Evolutionary conservation across 2,329 filamentous ascomycete genomes (phyloP), one percentile per base, ranked within the genome.

Genomic region (Coleophoma eucalyptorum): DNA sequence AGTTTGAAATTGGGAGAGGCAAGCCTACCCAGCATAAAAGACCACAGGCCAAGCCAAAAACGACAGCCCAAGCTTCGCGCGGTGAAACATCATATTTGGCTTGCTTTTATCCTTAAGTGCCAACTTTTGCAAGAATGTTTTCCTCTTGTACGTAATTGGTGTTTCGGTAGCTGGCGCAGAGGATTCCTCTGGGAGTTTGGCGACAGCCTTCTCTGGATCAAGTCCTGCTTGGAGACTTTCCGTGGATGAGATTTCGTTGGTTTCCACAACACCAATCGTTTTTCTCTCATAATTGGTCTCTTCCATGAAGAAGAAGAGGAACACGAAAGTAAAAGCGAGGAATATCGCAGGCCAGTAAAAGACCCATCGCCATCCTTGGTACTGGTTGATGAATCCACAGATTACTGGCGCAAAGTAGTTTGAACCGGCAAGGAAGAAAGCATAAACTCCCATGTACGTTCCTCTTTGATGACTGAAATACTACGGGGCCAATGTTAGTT

Each of bases 271-370:
- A 2, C 50, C 51, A 31, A 56, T 43, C 16, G 47, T 52, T 35
- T 48, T 49, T 2, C 49, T 35, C 26, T 49, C 42, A 42, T 52
- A 56, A 33, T 52, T 81, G 5, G 79, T 81, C 61, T 83, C 80
- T 60, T 83, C 80, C 69, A 81, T 73, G 61, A 76, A 74, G 56
- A 83, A 76, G 66, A 80, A 81, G 0, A 78, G 62, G 53, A 79
- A 69, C 20, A 81, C 57, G 32, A 76, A 74, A 16, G 65, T 68
- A 2, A 73, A 62, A 1, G 65, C 76, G 7, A 66, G 63, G 53
- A 81, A 70, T 34, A 83, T 80, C 6, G 78, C 74, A n/a, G 72
- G 73, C 68, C 77, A 80, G 56, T 75, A 73, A 61, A 76, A 66
- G 12, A 71, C 69, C 73, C 75, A 79, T 46, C 69, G 55, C 75